Evolutionary conservation across 2,329 filamentous ascomycete species (phyloP).

Genomic region (Dactylonectria estremocensis): DNA sequence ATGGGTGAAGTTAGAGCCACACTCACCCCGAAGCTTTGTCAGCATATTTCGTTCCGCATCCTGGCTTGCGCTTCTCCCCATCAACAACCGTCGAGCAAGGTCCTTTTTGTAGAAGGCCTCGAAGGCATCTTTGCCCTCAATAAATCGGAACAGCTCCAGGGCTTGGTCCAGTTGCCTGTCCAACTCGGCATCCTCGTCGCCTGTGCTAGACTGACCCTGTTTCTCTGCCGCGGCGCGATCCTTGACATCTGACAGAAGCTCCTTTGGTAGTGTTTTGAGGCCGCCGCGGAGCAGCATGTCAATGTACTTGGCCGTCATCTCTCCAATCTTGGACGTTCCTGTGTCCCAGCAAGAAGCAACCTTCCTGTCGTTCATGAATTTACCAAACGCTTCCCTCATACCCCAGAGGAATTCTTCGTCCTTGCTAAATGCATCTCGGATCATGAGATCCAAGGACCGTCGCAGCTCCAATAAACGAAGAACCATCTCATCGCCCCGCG

Average conservation of each 20-base stretch:
- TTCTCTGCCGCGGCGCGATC: constrained; percentile 72
- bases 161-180: constrained; percentile 94
- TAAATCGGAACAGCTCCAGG: constrained; percentile 94
- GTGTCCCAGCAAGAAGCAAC: constrained; percentile 81
- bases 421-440: constrained; percentile 81
- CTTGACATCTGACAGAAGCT: constrained; percentile 74
- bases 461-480: constrained; percentile 86
- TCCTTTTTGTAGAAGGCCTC: constrained; percentile 99
- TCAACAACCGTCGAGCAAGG: constrained; percentile 87
- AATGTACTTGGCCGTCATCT: constrained; percentile 99
- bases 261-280: constrained; percentile 83
- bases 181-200: constrained; percentile 92
- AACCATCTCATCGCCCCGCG: constrained; percentile 88
- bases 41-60: constrained; percentile 98
- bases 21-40: constrained; percentile 90
- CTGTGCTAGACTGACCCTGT: constrained; percentile 76
- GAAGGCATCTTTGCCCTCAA: constrained; percentile 97
- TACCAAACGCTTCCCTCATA: constrained; percentile 87
- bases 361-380: constrained; percentile 93
- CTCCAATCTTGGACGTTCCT: constrained; percentile 93
- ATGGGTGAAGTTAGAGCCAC: constrained; percentile 93
- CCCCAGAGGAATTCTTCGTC: constrained; percentile 84
- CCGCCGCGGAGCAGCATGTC: constrained; percentile 91
- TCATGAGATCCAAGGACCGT: constrained; percentile 81
- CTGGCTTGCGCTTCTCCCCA: constrained; percentile 92